A percentile compares a stretch with the other conserved stretches of the same genome.
Conservation (phyloP, 129 eudicot genomes). For the Flaveria ramosissima region DNA sequence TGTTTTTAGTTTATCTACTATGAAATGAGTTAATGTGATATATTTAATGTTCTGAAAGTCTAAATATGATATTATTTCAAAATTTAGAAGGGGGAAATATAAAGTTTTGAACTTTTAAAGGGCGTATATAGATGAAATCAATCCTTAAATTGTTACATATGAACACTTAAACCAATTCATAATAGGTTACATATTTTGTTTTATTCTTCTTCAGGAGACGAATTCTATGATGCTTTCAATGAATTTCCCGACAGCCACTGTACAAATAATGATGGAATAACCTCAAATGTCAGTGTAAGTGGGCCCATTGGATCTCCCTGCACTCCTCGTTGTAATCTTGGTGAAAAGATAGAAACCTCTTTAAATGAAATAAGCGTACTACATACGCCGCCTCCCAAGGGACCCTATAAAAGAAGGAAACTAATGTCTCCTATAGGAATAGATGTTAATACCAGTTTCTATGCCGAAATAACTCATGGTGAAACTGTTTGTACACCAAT, state of each 20-base stretch:
- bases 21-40: neutral
- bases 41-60: neutral
- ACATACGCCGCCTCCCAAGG: constrained; percentile 56
- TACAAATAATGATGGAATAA: constrained; percentile 35
- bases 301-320: constrained; percentile 46
- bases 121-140: neutral
- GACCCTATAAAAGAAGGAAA: constrained; percentile 84
- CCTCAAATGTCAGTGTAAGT: constrained; percentile 16
- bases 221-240: constrained; percentile 71
- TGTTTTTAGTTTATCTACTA: neutral
- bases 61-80: neutral
- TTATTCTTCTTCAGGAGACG: constrained; percentile 55
- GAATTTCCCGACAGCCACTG: constrained; percentile 36
- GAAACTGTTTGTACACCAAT: constrained; percentile 42
- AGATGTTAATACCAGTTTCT: constrained; percentile 38
- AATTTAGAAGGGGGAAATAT: neutral
- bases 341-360: constrained; percentile 33
- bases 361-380: constrained; percentile 3
- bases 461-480: constrained; percentile 36
- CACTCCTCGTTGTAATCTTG: constrained; percentile 36
- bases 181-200: constrained; percentile 11
- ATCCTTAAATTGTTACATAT: neutral
- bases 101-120: neutral
- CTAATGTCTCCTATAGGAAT: constrained; percentile 41
- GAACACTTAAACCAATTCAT: neutral